Evolutionary conservation across 2,329 filamentous ascomycete genomes (phyloP), one percentile per base, ranked within the genome.

Genomic region (Microthyrium microscopicum): DNA sequence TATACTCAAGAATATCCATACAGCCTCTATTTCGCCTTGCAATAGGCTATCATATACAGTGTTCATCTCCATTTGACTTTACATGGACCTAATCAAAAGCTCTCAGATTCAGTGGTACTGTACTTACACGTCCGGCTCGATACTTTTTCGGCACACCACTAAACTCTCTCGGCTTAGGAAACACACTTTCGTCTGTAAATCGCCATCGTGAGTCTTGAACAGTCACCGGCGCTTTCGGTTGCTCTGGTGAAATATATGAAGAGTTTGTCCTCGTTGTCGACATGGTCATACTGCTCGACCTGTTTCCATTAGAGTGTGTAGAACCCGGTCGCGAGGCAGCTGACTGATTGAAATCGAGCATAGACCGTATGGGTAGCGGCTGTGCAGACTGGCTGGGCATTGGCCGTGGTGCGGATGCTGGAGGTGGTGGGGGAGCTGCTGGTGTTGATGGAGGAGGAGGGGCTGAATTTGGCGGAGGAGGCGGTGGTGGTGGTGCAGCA

Each of bases 51-150:
- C n/a, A n/a, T n/a, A n/a, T n/a, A n/a, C n/a, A n/a, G n/a, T n/a
- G n/a, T n/a, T n/a, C n/a, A n/a, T n/a, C n/a, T n/a, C n/a, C n/a
- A n/a, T n/a, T n/a, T n/a, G n/a, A n/a, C n/a, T n/a, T n/a, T n/a
- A n/a, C n/a, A n/a, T 25, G 13, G 22, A 9, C 4, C 42, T 44
- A 63, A 29, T 59, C 54, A 38, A 77, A 64, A 11, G 66, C 62
- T 42, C 63, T 71, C 49, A 98, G 56, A 60, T 95, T 82, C 45
- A 95, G 61, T 20, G 89, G 89, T 44, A 95, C 85, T 61, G 81
- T 94, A 58, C 84, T 94, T 20, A 84, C 87, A 50, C 87, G 70
- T 6, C 89, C 89, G 22, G 89, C 89, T 41, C 87, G 68, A 55
- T 95, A 98, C 51, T 72, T 73, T 52, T 78, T 84, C 15, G 67